phyloP scores from a whole-genome alignment of 2,329 filamentous ascomycete species.

The Beauveria rudraprayagi region DNA sequence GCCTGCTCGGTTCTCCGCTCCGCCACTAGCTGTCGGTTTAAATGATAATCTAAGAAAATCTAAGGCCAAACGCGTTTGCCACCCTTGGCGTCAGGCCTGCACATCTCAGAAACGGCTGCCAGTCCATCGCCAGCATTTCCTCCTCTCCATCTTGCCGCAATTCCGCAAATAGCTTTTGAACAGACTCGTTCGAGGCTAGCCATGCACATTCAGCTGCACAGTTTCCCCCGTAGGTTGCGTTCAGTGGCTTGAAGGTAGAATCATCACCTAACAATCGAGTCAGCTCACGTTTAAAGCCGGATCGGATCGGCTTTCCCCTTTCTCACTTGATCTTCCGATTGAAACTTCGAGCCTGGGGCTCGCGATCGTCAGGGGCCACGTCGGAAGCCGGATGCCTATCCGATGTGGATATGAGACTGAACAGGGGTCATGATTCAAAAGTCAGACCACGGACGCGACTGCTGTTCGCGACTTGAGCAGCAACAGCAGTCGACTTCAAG shows the following conservation, averaged over 20 bases:
- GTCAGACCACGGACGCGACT: neutral
- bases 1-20: too few species aligned
- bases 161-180: constrained; percentile 10
- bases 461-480: too few species aligned
- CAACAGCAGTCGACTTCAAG: too few species aligned
- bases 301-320: neutral
- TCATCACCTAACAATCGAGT: neutral
- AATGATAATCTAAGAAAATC: neutral
- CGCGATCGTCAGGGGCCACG: too few species aligned
- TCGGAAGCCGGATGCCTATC: neutral
- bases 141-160: constrained; percentile 21
- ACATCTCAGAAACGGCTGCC: constrained; percentile 15
- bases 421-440: neutral
- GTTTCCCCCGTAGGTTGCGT: neutral
- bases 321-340: neutral
- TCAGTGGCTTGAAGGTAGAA: neutral
- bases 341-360: neutral
- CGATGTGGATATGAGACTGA: neutral
- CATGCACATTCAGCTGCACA: neutral
- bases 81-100: constrained; percentile 23
- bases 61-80: constrained; percentile 21
- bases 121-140: constrained; percentile 23
- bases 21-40: too few species aligned
- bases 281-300: neutral
- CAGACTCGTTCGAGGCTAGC: too few species aligned